These are phyloP conservation scores for Umbelopsis sp. DNA, from an alignment of 192 early-diverging fungal species.

Conservation along the genomic window DNA sequence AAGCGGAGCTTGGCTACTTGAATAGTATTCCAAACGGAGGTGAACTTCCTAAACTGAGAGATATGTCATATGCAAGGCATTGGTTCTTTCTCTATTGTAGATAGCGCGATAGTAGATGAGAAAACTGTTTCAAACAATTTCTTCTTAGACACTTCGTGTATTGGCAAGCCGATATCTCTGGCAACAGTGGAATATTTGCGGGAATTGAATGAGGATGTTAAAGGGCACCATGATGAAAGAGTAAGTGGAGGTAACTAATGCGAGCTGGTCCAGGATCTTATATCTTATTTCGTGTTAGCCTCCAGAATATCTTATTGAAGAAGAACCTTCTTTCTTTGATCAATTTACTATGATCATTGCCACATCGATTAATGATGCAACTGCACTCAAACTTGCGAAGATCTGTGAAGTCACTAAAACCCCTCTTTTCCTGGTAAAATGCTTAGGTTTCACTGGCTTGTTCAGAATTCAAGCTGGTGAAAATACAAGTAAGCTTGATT, in stretches of 20 bases:
- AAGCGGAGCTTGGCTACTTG: constrained; percentile 16
- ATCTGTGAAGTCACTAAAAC: constrained; percentile 66
- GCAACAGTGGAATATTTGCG: constrained; percentile 62
- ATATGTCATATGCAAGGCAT: constrained; percentile 62
- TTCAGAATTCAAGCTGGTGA: constrained; percentile 73
- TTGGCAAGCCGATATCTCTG: constrained; percentile 70
- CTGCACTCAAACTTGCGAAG: constrained; percentile 55
- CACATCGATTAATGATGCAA: constrained; percentile 56
- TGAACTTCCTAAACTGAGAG: not conserved
- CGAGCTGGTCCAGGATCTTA: not conserved
- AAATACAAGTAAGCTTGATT: constrained; percentile 71
- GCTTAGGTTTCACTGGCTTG: constrained; percentile 78
- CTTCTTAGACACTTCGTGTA: constrained; percentile 72
- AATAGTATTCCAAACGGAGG: not conserved
- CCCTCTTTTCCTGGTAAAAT: constrained; percentile 68
- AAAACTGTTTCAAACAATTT: constrained; percentile 88
- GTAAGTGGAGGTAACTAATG: constrained; percentile 29
- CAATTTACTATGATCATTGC: constrained; percentile 81
- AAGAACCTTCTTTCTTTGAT: constrained; percentile 58
- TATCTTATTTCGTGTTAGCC: constrained; percentile 29
- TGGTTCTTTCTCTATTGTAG: constrained; percentile 86
- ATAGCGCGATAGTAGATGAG: constrained; percentile 64
- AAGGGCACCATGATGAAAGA: constrained; percentile 59
- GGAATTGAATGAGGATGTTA: constrained; percentile 90
- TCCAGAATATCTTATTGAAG: constrained; percentile 48